Percentiles rank a stretch among this genome's conserved stretches.
phyloP scores from a whole-genome alignment of 345 rosid genomes.

The Streptanthus diversifolius region DNA sequence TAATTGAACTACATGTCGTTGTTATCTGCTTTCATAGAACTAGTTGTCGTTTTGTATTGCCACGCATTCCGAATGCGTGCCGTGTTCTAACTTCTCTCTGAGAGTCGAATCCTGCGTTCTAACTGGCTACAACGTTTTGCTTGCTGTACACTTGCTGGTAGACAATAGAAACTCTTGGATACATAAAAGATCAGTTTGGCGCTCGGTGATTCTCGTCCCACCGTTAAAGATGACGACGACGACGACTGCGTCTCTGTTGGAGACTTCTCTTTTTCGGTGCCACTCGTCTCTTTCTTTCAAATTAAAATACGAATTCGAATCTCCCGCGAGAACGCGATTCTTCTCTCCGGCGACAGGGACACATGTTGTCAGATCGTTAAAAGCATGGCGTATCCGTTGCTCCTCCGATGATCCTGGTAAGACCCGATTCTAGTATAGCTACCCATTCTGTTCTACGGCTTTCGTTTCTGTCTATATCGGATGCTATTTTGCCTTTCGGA shows the following conservation, averaged over 20 bases:
- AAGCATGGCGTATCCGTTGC: constrained; percentile 22
- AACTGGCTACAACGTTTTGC: not conserved
- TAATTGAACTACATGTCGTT: not conserved
- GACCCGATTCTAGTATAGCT: no score
- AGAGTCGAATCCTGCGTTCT: not conserved
- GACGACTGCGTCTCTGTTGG: constrained; percentile 15
- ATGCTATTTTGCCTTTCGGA: no score
- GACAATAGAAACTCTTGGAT: not conserved
- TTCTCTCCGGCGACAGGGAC: constrained; percentile 25
- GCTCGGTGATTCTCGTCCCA: constrained; percentile 24
- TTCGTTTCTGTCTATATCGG: not conserved
- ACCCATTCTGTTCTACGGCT: not conserved
- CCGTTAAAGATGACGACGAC: constrained; percentile 36
- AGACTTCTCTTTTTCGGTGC: not conserved
- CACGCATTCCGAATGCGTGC: constrained; percentile 10
- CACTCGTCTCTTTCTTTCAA: constrained; percentile 19
- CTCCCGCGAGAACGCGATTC: constrained; percentile 41
- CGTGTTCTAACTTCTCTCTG: not conserved
- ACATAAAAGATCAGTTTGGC: not conserved
- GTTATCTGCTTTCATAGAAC: not conserved
- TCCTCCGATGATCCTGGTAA: constrained; percentile 31
- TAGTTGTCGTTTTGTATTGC: constrained; percentile 9
- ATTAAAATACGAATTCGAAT: constrained; percentile 31
- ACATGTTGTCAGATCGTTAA: constrained; percentile 24
- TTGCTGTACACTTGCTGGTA: not conserved